Evolutionary conservation across 2,329 filamentous ascomycete genomes (phyloP), one percentile per base, ranked within the genome.

Genomic region (Plectosphaerella cucumerina): DNA sequence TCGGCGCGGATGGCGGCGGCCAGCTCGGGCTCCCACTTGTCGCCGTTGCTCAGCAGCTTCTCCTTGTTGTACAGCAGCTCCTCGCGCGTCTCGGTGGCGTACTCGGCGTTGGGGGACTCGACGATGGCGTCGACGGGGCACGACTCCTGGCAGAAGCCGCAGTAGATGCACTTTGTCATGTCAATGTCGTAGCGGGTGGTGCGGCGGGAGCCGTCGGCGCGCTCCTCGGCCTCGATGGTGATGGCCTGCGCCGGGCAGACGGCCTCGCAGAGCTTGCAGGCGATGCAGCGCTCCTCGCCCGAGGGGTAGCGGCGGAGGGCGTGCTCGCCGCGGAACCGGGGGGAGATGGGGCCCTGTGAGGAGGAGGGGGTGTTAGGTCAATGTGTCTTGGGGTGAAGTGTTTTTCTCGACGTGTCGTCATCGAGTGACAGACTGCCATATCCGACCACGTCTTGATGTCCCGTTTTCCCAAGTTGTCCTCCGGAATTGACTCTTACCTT

Each of bases 91-190:
- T 83, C 81, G 37, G 81, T 84, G 41, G 80, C 75, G 61, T 84
- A 84, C 67, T 84, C 81, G 60, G 80, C 79, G 60, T 84, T 84
- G 59, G 81, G 81, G 46, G 76, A 80, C 70, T 84, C 81, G 50
- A 84, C 81, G 59, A 82, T 99, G 53, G 94, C 94, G 74, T 99
- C 94, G 50, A 99, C 94, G 43, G 94, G 94, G 76, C 94, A 99
- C 59, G 90, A 96, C 79, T 99, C 94, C 78, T 97, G 93, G 83
- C 94, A 97, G 77, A 96, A 95, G 48, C 94, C 94, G 71, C 94
- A 97, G 84, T 97, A 99, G 74, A 99, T 99, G 78, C 94, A 99
- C 82, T 99, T 99, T 66, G 94, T 97, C 94, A 99, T 99, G 75
- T 99, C 94, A 68, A 99, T 97, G 70, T 99, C 94, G 76, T 99